Conservation (phyloP, 345 rosid genomes). For the Hypericum androsaemum region DNA sequence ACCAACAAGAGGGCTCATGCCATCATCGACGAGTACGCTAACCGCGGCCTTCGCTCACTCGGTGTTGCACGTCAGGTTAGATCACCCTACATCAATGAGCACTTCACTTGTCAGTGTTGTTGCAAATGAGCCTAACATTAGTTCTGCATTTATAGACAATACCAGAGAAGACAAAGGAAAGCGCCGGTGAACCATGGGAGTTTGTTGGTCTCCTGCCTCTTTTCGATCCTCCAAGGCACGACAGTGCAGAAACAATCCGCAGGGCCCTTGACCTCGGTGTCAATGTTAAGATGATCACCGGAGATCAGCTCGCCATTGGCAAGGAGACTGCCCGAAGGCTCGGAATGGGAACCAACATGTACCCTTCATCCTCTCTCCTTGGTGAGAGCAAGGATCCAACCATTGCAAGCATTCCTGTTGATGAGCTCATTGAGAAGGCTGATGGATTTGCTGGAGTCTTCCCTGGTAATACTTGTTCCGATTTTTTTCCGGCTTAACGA, state of each 20-base stretch:
- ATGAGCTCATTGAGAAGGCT: constrained; percentile 72
- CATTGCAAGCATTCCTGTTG: constrained; percentile 42
- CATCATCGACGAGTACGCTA: constrained; percentile 58
- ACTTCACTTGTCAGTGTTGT: neutral
- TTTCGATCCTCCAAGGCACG: constrained; percentile 87
- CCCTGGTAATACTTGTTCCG: constrained; percentile 40
- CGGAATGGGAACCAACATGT: constrained; percentile 86
- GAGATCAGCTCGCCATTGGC: constrained; percentile 85
- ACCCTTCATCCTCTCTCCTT: constrained; percentile 69
- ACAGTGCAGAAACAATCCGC: constrained; percentile 72
- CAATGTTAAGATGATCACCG: constrained; percentile 84
- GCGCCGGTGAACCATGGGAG: constrained; percentile 71
- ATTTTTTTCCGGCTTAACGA: too few species aligned
- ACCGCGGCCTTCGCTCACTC: constrained; percentile 80
- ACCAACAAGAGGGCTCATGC: constrained; percentile 36
- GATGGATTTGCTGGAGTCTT: constrained; percentile 87
- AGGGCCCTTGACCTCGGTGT: constrained; percentile 77
- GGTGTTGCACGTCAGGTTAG: constrained; percentile 64
- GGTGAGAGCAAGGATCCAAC: constrained; percentile 47
- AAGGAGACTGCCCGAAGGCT: constrained; percentile 84
- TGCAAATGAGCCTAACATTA: neutral
- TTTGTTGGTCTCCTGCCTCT: constrained; percentile 90
- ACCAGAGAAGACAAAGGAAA: constrained; percentile 67
- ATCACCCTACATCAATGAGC: constrained; percentile 2
- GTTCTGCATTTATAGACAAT: constrained; percentile 30